A percentile compares a stretch with the other conserved stretches of the same genome.
Conservation (phyloP, 2,329 filamentous ascomycete genomes). For the Sordariomycetes sp. region DNA sequence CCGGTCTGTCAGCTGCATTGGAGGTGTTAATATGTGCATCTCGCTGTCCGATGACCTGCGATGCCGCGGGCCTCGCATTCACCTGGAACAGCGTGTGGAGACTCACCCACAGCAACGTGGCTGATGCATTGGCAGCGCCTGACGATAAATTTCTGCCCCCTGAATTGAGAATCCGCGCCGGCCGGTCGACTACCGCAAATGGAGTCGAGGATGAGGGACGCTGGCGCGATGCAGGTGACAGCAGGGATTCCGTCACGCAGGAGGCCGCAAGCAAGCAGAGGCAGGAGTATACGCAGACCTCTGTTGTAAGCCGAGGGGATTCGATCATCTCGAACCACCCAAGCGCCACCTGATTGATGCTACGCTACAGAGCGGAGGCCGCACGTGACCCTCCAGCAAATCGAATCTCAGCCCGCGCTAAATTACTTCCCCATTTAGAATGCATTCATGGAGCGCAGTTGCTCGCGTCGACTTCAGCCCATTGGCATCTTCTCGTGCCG, state of each 20-base stretch:
- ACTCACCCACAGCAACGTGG: not conserved
- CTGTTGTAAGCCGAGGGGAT: not conserved
- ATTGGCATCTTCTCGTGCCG: not conserved
- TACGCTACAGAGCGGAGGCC: not conserved
- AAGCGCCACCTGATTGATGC: constrained; percentile 3
- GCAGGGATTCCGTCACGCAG: not conserved
- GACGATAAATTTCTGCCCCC: not conserved
- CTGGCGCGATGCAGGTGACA: not conserved
- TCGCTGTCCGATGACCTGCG: not conserved
- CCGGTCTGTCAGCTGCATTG: not conserved
- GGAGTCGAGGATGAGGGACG: not conserved
- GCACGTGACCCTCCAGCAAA: not conserved
- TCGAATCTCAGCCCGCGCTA: not conserved
- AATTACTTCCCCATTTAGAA: not conserved
- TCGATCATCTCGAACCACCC: not conserved
- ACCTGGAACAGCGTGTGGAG: not conserved
- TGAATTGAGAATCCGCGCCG: not conserved
- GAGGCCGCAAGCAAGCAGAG: not conserved
- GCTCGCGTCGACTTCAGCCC: not conserved
- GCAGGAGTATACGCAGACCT: not conserved
- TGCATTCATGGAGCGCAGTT: not conserved
- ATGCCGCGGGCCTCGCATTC: not conserved
- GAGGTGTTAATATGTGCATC: not conserved
- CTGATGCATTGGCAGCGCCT: not conserved
- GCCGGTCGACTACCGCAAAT: not conserved